Evolutionary conservation across 2,329 filamentous ascomycete species (phyloP), one percentile per base, ranked within the genome.

Genomic region (Aspergillus pseudoterreus): DNA sequence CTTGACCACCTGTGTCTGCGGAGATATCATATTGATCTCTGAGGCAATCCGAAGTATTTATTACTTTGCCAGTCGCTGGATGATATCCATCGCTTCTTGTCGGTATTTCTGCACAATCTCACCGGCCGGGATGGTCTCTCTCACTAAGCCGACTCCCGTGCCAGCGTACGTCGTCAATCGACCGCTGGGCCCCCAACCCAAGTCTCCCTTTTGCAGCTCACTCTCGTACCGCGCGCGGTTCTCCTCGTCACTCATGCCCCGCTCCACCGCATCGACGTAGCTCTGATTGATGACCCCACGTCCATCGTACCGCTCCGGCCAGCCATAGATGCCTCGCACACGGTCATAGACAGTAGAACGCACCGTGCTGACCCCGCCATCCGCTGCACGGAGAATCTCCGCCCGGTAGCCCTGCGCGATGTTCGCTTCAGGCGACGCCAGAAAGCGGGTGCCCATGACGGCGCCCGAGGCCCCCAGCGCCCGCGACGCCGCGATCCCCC

Each of bases 131-230:
- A 74, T 73, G 1, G 81, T 70, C 36, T 75, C 66, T 43, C 67
- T 78, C 2, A 85, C 73, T 54, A 86, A 69, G 0, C 84, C 84
- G 12, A 86, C 78, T 0, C 77, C 83, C 17, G 79, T 80, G 4
- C 84, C 83, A 12, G 81, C 82, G 73, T 85, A 87, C 9, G 81
- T 81, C 4, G 81, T 83, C 71, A 85, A 71, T 52, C 83, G 74
- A 4, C 76, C 81, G 9, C 76, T 65, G 1, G 68, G 69, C 21
- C 81, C 82, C 78, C 80, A 78, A 45, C 79, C 73, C 14, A 65
- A 68, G 65, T 82, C 78, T 2, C 78, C 79, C 68, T 65, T 72
- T 60, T 73, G 65, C 61, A 78, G 60, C 36, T 81, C 82, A 56
- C 76, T 68, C 32, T 75, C 64, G 64, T 79, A 78, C 24, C 73